A percentile compares a stretch with the other conserved stretches of the same genome.
Evolutionary conservation across 441 rosid genomes (phyloP).

Genomic region (Gossypium schwendimanii): DNA sequence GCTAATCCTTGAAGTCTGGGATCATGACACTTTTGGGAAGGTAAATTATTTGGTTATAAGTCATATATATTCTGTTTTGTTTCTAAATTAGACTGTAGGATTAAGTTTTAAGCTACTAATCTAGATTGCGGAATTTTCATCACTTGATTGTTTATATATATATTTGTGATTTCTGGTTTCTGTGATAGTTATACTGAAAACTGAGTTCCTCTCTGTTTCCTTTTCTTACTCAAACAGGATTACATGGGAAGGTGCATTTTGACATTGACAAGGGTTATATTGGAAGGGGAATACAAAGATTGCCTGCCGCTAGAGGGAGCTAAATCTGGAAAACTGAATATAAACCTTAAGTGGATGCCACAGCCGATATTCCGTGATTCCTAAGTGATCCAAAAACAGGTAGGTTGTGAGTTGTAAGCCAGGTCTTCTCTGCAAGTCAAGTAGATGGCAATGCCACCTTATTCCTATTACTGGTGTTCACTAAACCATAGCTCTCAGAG

Average conservation of each 20-base stretch:
- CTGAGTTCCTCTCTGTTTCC: too few relatives aligned
- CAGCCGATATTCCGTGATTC: constrained; percentile 78
- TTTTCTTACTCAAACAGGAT: constrained; percentile 39
- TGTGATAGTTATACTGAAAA: too few relatives aligned
- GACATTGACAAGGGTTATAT: constrained; percentile 59
- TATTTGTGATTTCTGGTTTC: too few relatives aligned
- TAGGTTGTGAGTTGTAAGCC: constrained; percentile 21
- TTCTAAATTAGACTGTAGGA: background rate
- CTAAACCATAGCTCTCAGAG: background rate
- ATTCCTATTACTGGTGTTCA: constrained; percentile 45
- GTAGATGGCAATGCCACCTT: constrained; percentile 54
- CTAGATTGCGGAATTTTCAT: too few relatives aligned
- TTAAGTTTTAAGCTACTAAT: background rate
- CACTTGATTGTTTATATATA: too few relatives aligned
- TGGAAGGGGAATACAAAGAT: constrained; percentile 80
- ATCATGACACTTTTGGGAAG: constrained; percentile 97
- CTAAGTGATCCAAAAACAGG: constrained; percentile 16
- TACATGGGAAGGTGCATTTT: constrained; percentile 81
- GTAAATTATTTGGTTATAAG: constrained; percentile 26
- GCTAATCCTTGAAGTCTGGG: constrained; percentile 84
- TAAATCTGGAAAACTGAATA: constrained; percentile 54
- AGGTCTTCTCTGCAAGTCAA: constrained; percentile 68
- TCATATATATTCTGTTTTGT: background rate
- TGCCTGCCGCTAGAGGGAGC: constrained; percentile 51
- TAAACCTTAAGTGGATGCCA: constrained; percentile 84